Conservation (phyloP, 2,329 filamentous ascomycete species). For the Ophiocordyceps camponoti-leonardi region DNA sequence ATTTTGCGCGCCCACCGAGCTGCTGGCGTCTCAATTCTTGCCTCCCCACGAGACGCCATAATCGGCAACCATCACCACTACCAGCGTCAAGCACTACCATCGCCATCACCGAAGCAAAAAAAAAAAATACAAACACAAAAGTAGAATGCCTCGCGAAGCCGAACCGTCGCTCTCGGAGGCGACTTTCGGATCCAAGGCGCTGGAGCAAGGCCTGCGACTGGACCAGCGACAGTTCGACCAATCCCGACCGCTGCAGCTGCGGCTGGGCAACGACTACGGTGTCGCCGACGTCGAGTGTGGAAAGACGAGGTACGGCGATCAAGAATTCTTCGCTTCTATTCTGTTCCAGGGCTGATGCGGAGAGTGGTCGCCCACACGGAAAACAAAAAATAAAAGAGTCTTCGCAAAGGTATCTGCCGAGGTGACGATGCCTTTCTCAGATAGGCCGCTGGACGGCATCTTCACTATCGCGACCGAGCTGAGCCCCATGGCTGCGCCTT, state of each 20-base stretch:
- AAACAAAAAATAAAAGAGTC: conserved; percentile 33
- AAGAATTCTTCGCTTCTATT: not conserved
- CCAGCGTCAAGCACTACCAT: too few species aligned
- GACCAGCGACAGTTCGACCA: conserved; percentile 72
- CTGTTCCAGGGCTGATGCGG: not conserved
- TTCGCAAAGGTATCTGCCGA: conserved; percentile 75
- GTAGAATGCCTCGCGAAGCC: conserved; percentile 89
- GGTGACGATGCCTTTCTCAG: conserved; percentile 67
- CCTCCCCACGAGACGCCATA: not conserved
- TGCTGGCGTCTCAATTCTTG: not conserved
- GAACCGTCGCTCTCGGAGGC: conserved; percentile 82
- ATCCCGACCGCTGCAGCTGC: conserved; percentile 59
- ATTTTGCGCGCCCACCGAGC: conserved; percentile 11
- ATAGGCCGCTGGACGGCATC: conserved; percentile 87
- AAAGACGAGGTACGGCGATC: conserved; percentile 55
- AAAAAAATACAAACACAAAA: not conserved
- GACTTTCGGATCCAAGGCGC: conserved; percentile 67
- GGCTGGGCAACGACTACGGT: conserved; percentile 82
- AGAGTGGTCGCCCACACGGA: too few species aligned
- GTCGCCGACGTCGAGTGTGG: conserved; percentile 75
- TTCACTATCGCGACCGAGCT: conserved; percentile 88
- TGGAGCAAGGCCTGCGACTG: conserved; percentile 64
- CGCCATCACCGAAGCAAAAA: not conserved
- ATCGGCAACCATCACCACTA: too few species aligned
- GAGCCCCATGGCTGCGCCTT: conserved; percentile 78